Percentiles rank a stretch among this genome's conserved stretches.
Evolutionary conservation across 164 flowering plant genomes (phyloP).

Genomic region (Annona squamosa): DNA sequence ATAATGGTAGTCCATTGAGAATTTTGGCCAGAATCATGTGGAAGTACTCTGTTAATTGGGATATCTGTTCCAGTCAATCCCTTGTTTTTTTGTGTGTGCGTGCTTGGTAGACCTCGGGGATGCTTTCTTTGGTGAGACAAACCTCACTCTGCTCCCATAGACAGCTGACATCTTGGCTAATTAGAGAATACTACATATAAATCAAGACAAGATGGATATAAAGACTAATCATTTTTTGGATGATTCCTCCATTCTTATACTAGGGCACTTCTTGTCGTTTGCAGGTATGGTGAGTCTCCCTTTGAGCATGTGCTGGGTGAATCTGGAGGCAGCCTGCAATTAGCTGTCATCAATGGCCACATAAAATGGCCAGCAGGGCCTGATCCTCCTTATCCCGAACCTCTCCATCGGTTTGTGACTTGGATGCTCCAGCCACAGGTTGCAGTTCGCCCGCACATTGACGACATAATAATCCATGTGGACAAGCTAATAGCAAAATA

Average conservation of each 20-base stretch:
- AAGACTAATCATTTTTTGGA: background rate
- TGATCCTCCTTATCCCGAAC: slow-evolving; percentile 79
- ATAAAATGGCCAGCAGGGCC: slow-evolving; percentile 91
- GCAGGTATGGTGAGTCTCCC: slow-evolving; percentile 90
- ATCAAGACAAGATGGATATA: no score
- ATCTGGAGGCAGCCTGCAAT: slow-evolving; percentile 86
- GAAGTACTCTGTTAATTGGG: no score
- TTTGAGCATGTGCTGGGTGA: slow-evolving; percentile 93
- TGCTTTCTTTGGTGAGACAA: background rate
- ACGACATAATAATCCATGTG: slow-evolving; percentile 80
- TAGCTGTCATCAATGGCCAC: slow-evolving; percentile 87
- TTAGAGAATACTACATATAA: no score
- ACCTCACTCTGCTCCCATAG: background rate
- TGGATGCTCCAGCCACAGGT: slow-evolving; percentile 98
- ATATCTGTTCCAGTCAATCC: background rate
- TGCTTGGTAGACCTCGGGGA: background rate
- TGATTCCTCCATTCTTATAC: background rate
- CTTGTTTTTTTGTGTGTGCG: background rate
- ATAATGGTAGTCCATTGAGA: no score
- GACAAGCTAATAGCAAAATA: slow-evolving; percentile 82
- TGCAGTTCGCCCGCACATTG: slow-evolving; percentile 76
- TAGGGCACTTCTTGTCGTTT: background rate
- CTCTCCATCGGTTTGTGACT: slow-evolving; percentile 78
- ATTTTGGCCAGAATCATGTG: no score
- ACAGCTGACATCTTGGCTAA: background rate